Base-by-base conservation (phyloP, 495 filamentous ascomycete genomes). In the Penicillium desertorum region DNA sequence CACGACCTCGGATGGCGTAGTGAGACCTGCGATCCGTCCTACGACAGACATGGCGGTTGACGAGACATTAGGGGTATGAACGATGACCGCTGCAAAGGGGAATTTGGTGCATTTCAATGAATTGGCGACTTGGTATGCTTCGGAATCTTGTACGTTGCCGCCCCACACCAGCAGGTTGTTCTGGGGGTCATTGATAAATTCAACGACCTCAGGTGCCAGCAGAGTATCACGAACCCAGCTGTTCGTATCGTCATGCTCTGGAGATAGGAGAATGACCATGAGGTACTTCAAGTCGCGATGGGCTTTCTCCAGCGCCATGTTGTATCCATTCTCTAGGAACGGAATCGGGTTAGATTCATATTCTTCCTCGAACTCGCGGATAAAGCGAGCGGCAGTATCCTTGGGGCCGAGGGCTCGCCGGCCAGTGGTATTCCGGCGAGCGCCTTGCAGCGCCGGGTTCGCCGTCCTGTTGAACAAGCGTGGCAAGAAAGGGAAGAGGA, bases 271-370 rank as follows among this genome's bases (percentile, higher is more conserved):
- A 5, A 98, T 76, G 7, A 96, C 88, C 10, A 98, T 67, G 2
- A 98, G 76, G 67, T 95, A 96, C 60, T 92, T 92, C 51, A 96
- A 75, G n/a, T 97, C 90, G 55, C 81, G 84, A 70, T 98, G 96
- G 1, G 94, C 91, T 10, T 84, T 71, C 65, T 98, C 94, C 51
- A 95, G 78, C 0, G 91, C 90, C 70, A 93, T 89, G 17, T 94
- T 90, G 68, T 96, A 96, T 27, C 92, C 91, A 41, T 85, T 87
- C 59, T 96, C 92, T 59, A 87, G 82, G 70, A 93, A 96, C 0
- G 83, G 80, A 12, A 98, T 71, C 16, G 73, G 71, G 59, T 88
- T 79, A 10, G 74, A 71, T 3, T 89, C 91, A 70, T 96, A 94
- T 61, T 95, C 89, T 66, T 98, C 94, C 67, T 96, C 91, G 62